Evolutionary conservation across 352 stramenopile genomes (phyloP), one percentile per base, ranked within the genome.

Genomic region (Phytophthora aleatoria): DNA sequence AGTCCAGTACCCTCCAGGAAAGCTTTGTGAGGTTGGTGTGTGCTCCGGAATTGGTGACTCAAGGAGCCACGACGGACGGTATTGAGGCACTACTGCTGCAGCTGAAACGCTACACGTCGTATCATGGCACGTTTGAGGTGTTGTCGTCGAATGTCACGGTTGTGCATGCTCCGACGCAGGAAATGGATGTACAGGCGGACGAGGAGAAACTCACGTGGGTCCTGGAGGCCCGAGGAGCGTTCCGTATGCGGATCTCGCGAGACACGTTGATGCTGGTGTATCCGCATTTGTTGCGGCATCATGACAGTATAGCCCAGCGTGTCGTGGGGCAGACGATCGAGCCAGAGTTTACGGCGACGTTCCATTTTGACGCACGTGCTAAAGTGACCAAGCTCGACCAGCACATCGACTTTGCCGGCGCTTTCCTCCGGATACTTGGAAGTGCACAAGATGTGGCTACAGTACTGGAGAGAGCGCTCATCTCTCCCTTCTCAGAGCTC

Each of bases 191-290:
- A 26, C 28, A 35, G 26, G 49, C 24, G 15, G 49, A 57, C 0
- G 63, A 79, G 3, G 28, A 71, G n/a, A 66, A 73, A 16, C 15
- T 71, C 8, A 43, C 54, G 13, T 81, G 64, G 48, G 49, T 89
- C 15, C 27, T 90, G 11, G 58, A 85, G 16, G 69, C 65, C 0
- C 56, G 48, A 20, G 82, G 80, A 1, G 64, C 53, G 9, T 50
- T 89, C 15, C 69, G 67, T n/a, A 53, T 91, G 35, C 74, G 82
- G 26, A 63, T 91, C 30, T 91, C 82, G 28, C 73, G 82, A 47
- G 82, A 91, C 51, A 87, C 82, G 11, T 57, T 87, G 16, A 89
- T 91, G 76, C 71, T 91, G 3, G 64, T 91, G 60, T 91, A 86
- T 16, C 80, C 82, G 35, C 80, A 90, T 68, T 73, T 90, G 16